phyloP scores from a whole-genome alignment of 2,329 filamentous ascomycete species.

The Aspergillus vadensis region DNA sequence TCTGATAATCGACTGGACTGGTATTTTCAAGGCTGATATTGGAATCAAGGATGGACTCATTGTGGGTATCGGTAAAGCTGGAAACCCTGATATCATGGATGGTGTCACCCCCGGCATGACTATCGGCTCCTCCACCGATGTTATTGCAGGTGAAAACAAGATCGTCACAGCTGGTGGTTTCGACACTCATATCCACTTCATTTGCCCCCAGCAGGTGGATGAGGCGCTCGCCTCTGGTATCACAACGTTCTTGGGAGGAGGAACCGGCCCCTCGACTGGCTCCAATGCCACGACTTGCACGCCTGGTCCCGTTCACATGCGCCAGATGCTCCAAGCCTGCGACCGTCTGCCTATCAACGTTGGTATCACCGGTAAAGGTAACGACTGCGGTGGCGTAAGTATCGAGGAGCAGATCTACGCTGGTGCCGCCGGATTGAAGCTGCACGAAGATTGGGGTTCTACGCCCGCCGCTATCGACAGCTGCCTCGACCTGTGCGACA shows the following conservation, averaged over 20 bases:
- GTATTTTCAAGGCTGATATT: slow-evolving; percentile 96
- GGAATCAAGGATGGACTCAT: slow-evolving; percentile 87
- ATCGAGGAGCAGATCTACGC: slow-evolving; percentile 79
- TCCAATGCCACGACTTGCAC: slow-evolving; percentile 94
- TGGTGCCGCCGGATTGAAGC: slow-evolving; percentile 85
- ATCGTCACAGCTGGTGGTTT: slow-evolving; percentile 90
- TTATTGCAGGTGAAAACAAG: slow-evolving; percentile 85
- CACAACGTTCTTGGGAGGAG: slow-evolving; percentile 87
- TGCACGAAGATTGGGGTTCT: slow-evolving; percentile 95
- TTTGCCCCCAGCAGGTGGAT: slow-evolving; percentile 87
- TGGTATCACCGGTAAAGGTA: slow-evolving; percentile 91
- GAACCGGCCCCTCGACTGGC: slow-evolving; percentile 88
- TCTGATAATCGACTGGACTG: slow-evolving; percentile 84
- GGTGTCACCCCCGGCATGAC: slow-evolving; percentile 77
- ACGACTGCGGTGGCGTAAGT: slow-evolving; percentile 71
- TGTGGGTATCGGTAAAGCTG: slow-evolving; percentile 87
- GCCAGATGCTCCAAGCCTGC: slow-evolving; percentile 85
- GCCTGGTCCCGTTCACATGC: slow-evolving; percentile 78
- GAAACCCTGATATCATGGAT: slow-evolving; percentile 97
- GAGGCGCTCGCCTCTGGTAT: slow-evolving; percentile 84
- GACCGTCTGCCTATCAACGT: slow-evolving; percentile 82
- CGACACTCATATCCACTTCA: slow-evolving; percentile 90
- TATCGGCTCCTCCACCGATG: slow-evolving; percentile 85
- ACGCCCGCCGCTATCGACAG: slow-evolving; percentile 90
- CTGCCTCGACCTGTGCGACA: slow-evolving; percentile 82